Evolutionary conservation across 305 asterid species (phyloP).

Genomic region (Fraxinus angustifolia): DNA sequence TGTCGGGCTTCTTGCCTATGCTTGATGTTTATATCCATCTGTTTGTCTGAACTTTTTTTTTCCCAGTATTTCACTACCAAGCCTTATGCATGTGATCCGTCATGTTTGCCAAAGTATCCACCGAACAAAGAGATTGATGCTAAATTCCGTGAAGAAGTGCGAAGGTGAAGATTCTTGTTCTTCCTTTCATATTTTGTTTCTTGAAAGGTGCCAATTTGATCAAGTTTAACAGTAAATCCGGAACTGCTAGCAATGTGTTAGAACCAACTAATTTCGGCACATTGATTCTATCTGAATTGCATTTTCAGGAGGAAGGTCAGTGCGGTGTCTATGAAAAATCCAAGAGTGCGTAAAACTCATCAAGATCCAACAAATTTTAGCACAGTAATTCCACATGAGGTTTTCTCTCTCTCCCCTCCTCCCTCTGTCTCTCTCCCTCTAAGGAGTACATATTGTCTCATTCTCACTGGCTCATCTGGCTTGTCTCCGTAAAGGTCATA

Average conservation of each 20-base stretch:
- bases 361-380: conserved; percentile 55
- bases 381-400: conserved; percentile 54
- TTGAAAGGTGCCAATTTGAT: neutral
- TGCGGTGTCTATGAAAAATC: conserved; percentile 38
- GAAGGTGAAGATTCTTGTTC: conserved; percentile 41
- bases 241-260: neutral
- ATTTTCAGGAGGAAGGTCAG: conserved; percentile 54
- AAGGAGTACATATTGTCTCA: neutral
- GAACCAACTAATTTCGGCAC: neutral
- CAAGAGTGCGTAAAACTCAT: conserved; percentile 43
- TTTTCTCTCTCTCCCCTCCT: conserved; percentile 25
- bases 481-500: conserved; percentile 37
- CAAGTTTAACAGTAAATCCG: neutral
- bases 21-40: neutral
- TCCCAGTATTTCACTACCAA: conserved; percentile 61
- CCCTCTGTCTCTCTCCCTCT: neutral
- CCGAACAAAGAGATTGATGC: conserved; percentile 97
- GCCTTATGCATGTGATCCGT: conserved; percentile 83
- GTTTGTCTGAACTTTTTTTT: neutral
- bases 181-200: neutral
- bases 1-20: neutral
- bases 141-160: conserved; percentile 65
- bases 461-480: neutral
- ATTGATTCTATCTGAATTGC: neutral
- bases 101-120: conserved; percentile 73